These are phyloP conservation scores for Colletotrichum costaricense DNA, from an alignment of 2,329 filamentous ascomycete genomes.

Conservation along the genomic window DNA sequence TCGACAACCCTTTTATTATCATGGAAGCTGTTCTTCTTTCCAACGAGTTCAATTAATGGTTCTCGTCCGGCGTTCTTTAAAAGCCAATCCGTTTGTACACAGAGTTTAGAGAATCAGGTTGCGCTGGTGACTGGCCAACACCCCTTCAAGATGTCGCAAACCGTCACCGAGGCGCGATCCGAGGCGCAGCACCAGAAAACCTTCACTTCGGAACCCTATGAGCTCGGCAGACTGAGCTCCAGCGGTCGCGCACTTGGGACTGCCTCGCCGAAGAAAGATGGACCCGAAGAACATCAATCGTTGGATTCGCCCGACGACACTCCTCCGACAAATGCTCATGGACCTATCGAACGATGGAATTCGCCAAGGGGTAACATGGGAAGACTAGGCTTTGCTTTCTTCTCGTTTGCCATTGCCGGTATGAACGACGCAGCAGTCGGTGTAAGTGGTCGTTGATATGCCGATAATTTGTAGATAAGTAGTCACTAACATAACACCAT, in stretches of 20 bases:
- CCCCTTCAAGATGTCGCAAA: constrained; percentile 32
- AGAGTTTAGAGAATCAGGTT: not conserved
- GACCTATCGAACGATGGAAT: constrained; percentile 48
- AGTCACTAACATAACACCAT: not conserved
- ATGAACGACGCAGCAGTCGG: constrained; percentile 73
- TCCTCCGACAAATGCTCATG: constrained; percentile 21
- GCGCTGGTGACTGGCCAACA: not conserved
- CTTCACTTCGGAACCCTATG: constrained; percentile 12
- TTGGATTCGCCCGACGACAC: not conserved
- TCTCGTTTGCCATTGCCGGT: constrained; percentile 70
- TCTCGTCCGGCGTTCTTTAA: too few relatives aligned
- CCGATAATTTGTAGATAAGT: not conserved
- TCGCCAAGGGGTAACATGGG: constrained; percentile 46
- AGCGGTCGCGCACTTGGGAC: not conserved
- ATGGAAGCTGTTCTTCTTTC: not conserved
- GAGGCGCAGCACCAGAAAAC: constrained; percentile 7
- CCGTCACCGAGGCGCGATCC: constrained; percentile 29
- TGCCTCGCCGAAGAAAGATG: not conserved
- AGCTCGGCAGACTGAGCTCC: constrained; percentile 23
- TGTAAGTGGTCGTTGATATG: constrained; percentile 47
- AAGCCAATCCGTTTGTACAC: too few relatives aligned
- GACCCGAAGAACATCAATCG: constrained; percentile 11
- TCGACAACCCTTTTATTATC: not conserved
- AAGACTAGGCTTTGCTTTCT: constrained; percentile 58
- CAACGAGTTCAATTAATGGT: too few relatives aligned